These are phyloP conservation scores for Pouteria glomerata DNA, from an alignment of 148 eudicot species.

Conservation along the genomic window DNA sequence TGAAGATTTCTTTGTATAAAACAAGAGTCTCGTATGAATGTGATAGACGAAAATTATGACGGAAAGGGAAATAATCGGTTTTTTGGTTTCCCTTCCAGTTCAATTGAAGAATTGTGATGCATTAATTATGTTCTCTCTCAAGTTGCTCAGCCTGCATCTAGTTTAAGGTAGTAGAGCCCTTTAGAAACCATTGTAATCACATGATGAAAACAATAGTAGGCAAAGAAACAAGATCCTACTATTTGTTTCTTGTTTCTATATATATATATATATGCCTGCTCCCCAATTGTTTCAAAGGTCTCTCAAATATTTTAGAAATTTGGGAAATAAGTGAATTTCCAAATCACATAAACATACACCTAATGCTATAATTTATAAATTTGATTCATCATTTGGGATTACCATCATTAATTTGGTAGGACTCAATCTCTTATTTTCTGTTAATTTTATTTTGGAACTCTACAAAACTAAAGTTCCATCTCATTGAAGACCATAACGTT, in stretches of 20 bases:
- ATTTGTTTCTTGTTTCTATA: too few relatives aligned
- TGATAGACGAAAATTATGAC: too few relatives aligned
- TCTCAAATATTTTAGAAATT: too few relatives aligned
- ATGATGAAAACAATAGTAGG: neutral
- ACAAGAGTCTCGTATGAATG: neutral
- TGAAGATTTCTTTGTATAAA: too few relatives aligned
- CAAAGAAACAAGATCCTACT: neutral
- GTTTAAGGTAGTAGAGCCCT: neutral
- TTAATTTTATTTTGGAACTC: too few relatives aligned
- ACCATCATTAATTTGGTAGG: neutral
- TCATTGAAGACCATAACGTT: too few relatives aligned
- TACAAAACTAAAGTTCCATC: too few relatives aligned
- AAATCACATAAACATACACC: neutral
- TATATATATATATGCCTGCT: too few relatives aligned
- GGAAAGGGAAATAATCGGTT: neutral
- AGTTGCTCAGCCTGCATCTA: neutral
- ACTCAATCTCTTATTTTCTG: neutral
- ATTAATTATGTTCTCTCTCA: too few relatives aligned
- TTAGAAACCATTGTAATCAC: neutral
- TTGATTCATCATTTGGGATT: neutral
- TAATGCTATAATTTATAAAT: neutral
- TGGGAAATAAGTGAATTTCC: neutral
- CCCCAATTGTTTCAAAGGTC: too few relatives aligned
- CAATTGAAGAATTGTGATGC: neutral
- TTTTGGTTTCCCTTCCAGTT: neutral